Base-by-base conservation (phyloP, 2,329 filamentous ascomycete species). In the Ascochyta koolunga region DNA sequence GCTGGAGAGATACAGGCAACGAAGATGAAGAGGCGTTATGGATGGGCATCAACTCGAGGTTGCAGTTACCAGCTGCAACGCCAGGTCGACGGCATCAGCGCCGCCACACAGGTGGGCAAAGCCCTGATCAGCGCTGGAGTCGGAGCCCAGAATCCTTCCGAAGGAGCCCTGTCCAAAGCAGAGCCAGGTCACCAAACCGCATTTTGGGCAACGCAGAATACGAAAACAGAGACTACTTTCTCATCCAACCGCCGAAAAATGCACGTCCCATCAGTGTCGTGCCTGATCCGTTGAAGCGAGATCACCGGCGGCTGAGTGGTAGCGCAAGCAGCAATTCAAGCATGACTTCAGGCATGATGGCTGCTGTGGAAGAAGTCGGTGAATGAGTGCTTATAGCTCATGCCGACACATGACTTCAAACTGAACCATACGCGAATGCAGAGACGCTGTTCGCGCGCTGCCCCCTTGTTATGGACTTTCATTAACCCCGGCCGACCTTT, bases 1-100 rank as follows among this genome's bases (percentile, higher is more conserved):
- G 77, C 1, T 76, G 73, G 73, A 63, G 72, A 38, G 64, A 74
- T 15, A 57, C 71, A 3, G 70, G 68, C 11, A 71, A 71, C 22
- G 71, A 74, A 1, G 75, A 77, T 5, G 77, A 79, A 37, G 76
- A 78, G 59, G 77, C 76, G 2, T 45, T 77, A 11, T 79, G 77
- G 77, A 74, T 78, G 62, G 70, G 71, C 50, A 76, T 78, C 59
- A 78, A 78, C 48, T 72, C 70, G n/a, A 59, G 76, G 13, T 65
- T 78, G 1, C 71, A 77, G 47, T 58, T 78, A 1, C 76, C 77
- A 4, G 62, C 68, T 15, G 65, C 62, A 9, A 33, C 59, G n/a
- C 65, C 68, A 2, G 63, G 58, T 11, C 60, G 64, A 19, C 63
- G 71, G 19, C 73, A 76, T 39, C 64, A 62, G 25, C 54, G 74